Conservation (phyloP, 345 rosid species). For the Rhizophora apiculata region DNA sequence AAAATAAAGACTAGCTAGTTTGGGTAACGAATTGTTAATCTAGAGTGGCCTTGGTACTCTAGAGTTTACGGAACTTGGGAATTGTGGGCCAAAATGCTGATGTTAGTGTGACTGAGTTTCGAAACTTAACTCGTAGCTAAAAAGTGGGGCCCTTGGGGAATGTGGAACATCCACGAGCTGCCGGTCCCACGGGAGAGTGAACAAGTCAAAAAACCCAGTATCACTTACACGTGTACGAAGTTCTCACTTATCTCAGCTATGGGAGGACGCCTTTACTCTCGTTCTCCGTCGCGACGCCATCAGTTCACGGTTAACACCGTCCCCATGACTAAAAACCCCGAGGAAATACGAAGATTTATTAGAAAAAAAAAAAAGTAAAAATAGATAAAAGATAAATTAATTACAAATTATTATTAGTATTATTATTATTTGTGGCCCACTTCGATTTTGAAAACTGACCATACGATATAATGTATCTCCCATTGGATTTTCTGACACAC, state of each 20-base stretch:
- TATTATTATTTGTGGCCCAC: conserved; percentile 21
- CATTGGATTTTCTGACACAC: conserved; percentile 82
- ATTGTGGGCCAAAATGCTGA: conserved; percentile 16
- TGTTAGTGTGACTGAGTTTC: conserved; percentile 19
- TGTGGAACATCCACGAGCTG: conserved; percentile 21
- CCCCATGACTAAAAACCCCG: not conserved
- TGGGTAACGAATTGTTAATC: too few species aligned
- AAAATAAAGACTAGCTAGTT: too few species aligned
- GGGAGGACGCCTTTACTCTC: conserved; percentile 21
- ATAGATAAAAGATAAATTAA: too few species aligned
- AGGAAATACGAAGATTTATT: conserved; percentile 4
- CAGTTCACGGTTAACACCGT: not conserved
- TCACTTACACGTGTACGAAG: conserved; percentile 36
- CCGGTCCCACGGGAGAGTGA: conserved; percentile 23
- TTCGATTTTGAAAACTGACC: conserved; percentile 53
- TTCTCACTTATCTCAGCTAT: not conserved
- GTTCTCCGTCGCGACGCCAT: not conserved
- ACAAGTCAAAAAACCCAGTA: conserved; percentile 2
- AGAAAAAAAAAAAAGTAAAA: not conserved
- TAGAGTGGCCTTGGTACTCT: too few species aligned
- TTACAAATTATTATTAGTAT: too few species aligned
- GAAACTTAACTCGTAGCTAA: conserved; percentile 27
- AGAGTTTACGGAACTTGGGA: not conserved
- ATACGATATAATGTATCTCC: conserved; percentile 54
- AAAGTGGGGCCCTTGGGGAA: conserved; percentile 20